Conservation (phyloP, 176 grass and related monocot genomes). For the Oryza coarctata region DNA sequence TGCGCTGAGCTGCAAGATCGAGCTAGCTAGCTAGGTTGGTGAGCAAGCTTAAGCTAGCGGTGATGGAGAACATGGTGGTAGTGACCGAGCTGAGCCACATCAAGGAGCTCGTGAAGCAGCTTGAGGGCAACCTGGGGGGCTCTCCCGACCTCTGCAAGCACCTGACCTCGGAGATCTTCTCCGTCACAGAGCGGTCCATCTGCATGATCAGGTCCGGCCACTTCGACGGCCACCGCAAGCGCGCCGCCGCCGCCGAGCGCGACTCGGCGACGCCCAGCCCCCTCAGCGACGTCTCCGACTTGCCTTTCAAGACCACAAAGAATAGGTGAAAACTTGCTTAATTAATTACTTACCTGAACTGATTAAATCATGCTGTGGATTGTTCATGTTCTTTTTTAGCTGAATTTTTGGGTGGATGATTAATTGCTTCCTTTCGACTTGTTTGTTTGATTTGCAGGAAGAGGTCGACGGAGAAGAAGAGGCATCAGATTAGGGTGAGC, state of each 20-base stretch:
- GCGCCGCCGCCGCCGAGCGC: slow-evolving; percentile 1
- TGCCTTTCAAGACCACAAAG: slow-evolving; percentile 37
- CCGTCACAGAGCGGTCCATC: slow-evolving; percentile 48
- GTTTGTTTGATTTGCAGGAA: slow-evolving; percentile 40
- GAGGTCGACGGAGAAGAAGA: slow-evolving; percentile 27
- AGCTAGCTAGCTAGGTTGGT: background rate
- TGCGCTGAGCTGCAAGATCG: background rate
- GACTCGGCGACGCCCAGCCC: slow-evolving; percentile 36
- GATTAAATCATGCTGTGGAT: background rate
- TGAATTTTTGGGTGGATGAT: background rate
- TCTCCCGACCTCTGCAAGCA: slow-evolving; percentile 39
- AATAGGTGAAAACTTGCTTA: slow-evolving; percentile 22
- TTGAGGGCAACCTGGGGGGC: slow-evolving; percentile 36
- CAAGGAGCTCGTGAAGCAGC: slow-evolving; percentile 52
- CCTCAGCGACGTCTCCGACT: slow-evolving; percentile 38
- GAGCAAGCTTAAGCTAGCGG: background rate
- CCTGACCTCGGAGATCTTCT: slow-evolving; percentile 43
- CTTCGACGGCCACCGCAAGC: slow-evolving; percentile 1
- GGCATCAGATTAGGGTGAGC: slow-evolving; percentile 47
- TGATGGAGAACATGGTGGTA: slow-evolving; percentile 42
- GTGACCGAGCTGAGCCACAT: slow-evolving; percentile 50
- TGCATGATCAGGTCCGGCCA: slow-evolving; percentile 37
- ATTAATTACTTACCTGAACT: background rate
- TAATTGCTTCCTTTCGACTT: background rate
- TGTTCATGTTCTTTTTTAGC: background rate